Base-by-base conservation (phyloP, 1,139 yeast species). In the Yamadazyma oceani region DNA sequence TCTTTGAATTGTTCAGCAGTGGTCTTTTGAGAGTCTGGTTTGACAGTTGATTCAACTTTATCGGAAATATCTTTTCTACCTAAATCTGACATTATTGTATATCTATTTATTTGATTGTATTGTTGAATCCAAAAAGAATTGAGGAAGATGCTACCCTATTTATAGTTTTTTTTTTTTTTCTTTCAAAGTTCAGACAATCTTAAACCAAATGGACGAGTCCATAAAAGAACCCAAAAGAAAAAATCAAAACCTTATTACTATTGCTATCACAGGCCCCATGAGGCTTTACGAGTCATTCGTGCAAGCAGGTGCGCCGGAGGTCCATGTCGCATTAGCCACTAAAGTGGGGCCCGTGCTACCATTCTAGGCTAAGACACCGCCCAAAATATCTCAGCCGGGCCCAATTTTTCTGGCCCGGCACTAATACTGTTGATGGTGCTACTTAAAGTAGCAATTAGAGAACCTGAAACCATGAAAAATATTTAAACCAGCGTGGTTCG, bases 401-500 rank as follows among this genome's bases (percentile, higher is more conserved):
- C n/a, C n/a, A n/a, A n/a, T n/a, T n/a, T n/a, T n/a, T n/a, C n/a
- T n/a, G n/a, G n/a, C n/a, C n/a, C n/a, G n/a, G n/a, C n/a, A n/a
- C n/a, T n/a, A n/a, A n/a, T n/a, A n/a, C n/a, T n/a, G n/a, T n/a
- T n/a, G n/a, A 19, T 19, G 21, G 21, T 19, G 21, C 21, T n/a
- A n/a, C 24, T 9, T 12, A 16, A 14, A 15, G 17, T 31, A 39
- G 48, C 34, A 48, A 39, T 26, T 34, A 47, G 22, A 42, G 34
- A 29, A 62, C 42, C 44, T 70, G 73, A 24, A 82, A 60, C 87
- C 88, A 82, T n/a, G 66, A 55, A 37, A 83, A 66, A 50, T 77
- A 82, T 52, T 78, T 82, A 64, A 84, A 84, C 94, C 94, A 85
- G 51, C 69, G 79, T 8, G 95, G 95, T 50, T 85, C 90, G 2